Evolutionary conservation across 2,329 filamentous ascomycete species (phyloP), one percentile per base, ranked within the genome.

Genomic region (Fusarium newnesense): DNA sequence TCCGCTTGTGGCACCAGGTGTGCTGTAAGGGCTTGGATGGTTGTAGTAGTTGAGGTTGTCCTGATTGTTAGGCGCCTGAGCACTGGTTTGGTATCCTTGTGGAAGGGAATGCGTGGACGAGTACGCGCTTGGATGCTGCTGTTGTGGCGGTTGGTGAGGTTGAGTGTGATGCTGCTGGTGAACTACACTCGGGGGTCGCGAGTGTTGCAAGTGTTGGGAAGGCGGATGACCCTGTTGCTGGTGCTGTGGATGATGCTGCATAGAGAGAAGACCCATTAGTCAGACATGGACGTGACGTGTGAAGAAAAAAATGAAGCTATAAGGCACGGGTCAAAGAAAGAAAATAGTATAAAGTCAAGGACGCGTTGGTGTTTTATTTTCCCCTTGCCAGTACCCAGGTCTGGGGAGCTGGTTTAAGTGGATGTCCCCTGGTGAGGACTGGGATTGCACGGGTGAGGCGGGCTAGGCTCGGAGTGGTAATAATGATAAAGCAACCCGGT

Each of bases 1-100:
- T 85, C 93, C 93, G 83, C 92, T 93, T 62, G 93, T 91, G 69
- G 92, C 90, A 84, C 92, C 94, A 76, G 93, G 91, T 62, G 94
- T 92, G 84, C 92, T 95, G 85, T 97, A 97, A 16, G 94, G 90
- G 81, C 91, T 94, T 72, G 93, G 90, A 80, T 96, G 93, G 66
- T 92, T 89, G 80, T 93, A 91, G 83, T 96, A 97, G 77, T 91
- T 88, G 59, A 93, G 84, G 76, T 77, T 82, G 67, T 97, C 93
- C 79, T 92, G 91, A 49, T 88, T 87, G 79, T 85, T 89, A 65
- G 87, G 85, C 30, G 88, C 86, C 80, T 92, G 91, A 74, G 88
- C 87, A 64, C 90, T 86, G 73, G 91, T 88, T 73, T 92, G 90
- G 83, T 96, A 96, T 78, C 89, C 85, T 77, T 89, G 88, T 77